Evolutionary conservation across 352 stramenopile genomes (phyloP).

Genomic region (Pythium phragmitis): DNA sequence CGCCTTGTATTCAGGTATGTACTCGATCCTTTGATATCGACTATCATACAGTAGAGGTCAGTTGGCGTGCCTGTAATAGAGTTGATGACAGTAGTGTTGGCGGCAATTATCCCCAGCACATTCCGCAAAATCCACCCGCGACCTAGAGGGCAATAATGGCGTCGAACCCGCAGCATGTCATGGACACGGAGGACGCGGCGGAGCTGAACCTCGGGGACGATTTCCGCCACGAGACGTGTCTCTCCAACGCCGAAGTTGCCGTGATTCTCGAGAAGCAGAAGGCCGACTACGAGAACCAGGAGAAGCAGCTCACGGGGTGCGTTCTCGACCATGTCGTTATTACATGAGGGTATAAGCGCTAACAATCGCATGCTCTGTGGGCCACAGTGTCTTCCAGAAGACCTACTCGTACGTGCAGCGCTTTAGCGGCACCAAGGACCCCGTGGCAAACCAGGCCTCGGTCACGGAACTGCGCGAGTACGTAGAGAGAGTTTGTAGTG

Average conservation of each 20-base stretch:
- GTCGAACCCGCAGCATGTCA: conserved; percentile 82
- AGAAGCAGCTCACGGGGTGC: conserved; percentile 87
- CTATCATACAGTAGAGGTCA: background rate
- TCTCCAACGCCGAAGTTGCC: conserved; percentile 88
- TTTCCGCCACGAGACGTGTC: conserved; percentile 87
- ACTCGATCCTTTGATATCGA: background rate
- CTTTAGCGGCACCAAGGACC: conserved; percentile 91
- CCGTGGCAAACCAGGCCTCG: conserved; percentile 87
- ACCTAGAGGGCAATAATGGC: conserved; percentile 38
- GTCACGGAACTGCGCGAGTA: conserved; percentile 89
- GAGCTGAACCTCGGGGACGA: conserved; percentile 89
- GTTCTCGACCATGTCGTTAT: background rate
- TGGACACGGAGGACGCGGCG: conserved; percentile 89
- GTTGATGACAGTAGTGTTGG: background rate
- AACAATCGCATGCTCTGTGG: background rate
- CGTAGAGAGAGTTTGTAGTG: conserved; percentile 14
- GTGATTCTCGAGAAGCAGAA: conserved; percentile 92
- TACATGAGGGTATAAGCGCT: too few relatives aligned
- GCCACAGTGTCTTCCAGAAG: conserved; percentile 84
- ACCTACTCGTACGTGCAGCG: conserved; percentile 91
- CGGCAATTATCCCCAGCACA: too few relatives aligned
- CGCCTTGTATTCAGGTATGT: conserved; percentile 5
- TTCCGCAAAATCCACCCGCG: background rate
- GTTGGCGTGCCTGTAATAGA: background rate
- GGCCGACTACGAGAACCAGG: conserved; percentile 88